Conservation (phyloP, 2,329 filamentous ascomycete species). For the Arthrocladium fulminans region DNA sequence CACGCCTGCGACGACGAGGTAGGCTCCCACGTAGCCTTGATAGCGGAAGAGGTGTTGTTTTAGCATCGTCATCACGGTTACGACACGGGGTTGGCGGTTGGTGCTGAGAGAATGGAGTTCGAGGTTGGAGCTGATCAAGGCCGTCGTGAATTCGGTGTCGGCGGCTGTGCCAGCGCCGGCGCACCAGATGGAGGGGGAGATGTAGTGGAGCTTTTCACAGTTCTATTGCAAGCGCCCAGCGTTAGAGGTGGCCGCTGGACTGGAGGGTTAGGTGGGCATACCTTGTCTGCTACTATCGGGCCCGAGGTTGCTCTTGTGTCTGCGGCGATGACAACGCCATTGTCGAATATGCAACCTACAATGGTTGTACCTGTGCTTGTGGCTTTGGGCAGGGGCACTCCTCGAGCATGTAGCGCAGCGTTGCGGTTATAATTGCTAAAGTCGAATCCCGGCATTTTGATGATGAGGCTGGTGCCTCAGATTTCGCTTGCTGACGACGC, state of each 20-base stretch:
- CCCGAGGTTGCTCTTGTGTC: slow-evolving; percentile 96
- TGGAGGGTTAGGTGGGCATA: slow-evolving; percentile 27
- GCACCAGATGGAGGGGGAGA: slow-evolving; percentile 97
- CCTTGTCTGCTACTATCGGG: slow-evolving; percentile 97
- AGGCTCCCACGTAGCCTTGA: slow-evolving; percentile 95
- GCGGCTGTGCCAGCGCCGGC: slow-evolving; percentile 94
- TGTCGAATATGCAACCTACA: slow-evolving; percentile 92
- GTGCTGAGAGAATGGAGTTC: slow-evolving; percentile 95
- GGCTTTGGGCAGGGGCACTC: slow-evolving; percentile 90
- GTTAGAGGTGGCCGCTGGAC: background rate
- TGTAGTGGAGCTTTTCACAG: slow-evolving; percentile 99
- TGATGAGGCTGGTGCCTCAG: slow-evolving; percentile 3
- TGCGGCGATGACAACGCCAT: slow-evolving; percentile 95
- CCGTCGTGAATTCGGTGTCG: slow-evolving; percentile 97
- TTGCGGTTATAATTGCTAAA: slow-evolving; percentile 99
- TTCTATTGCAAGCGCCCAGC: slow-evolving; percentile 50
- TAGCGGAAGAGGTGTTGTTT: slow-evolving; percentile 99
- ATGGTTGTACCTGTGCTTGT: slow-evolving; percentile 99
- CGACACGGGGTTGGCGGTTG: slow-evolving; percentile 90
- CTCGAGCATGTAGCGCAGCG: slow-evolving; percentile 84
- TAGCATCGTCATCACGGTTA: slow-evolving; percentile 98
- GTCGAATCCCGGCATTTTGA: slow-evolving; percentile 84
- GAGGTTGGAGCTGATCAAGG: slow-evolving; percentile 96
- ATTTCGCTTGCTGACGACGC: background rate
- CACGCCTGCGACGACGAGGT: slow-evolving; percentile 92